Base-by-base conservation (phyloP, 495 filamentous ascomycete species). In the Lophiotrema nucula region DNA sequence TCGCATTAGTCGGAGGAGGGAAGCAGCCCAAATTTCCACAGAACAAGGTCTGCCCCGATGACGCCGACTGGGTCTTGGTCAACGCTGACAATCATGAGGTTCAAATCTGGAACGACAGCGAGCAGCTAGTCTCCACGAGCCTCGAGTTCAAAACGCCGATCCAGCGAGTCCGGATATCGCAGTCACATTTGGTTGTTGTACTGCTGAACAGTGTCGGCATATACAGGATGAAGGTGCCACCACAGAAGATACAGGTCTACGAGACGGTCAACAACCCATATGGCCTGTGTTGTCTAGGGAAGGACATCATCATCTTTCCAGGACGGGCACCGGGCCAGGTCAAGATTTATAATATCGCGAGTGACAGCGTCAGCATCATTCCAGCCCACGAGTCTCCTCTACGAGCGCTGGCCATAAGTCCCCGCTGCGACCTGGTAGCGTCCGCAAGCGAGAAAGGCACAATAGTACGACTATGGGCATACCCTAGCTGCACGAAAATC, bases 361-460 rank as follows among this genome's bases (percentile, higher is more conserved):
- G 82, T 3, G 87, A 87, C 31, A 93, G 89, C 63, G 88, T 97
- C 54, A 95, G 86, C 72, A 96, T 98, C 71, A 88, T 97, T 45
- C 92, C 92, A 0, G 93, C 95, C 1, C 93, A 98, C 71, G 82
- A 85, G 23, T 83, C 87, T 2, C 80, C 86, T 1, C 71, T 98
- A 25, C 78, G 87, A 46, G 89, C 90, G n/a, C 77, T 97, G 68
- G 79, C 84, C 28, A 72, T 98, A 31, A 96, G 88, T 59, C 79
- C 75, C 0, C 87, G 95, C 67, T 92, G 90, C 11, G 84, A 91
- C 48, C 65, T 93, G 28, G 73, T 97, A 21, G 93, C 91, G 15
- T 97, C 92, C 2, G 93, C 93, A 3, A 96, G 91, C 71, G 90
- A 96, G 69, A 85, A 81, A 28, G 93, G 93, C 18, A 98, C 93